Percentiles rank a stretch among this genome's conserved stretches.
Evolutionary conservation across 2,329 filamentous ascomycete genomes (phyloP).

Genomic region (Pezicula carpinea): DNA sequence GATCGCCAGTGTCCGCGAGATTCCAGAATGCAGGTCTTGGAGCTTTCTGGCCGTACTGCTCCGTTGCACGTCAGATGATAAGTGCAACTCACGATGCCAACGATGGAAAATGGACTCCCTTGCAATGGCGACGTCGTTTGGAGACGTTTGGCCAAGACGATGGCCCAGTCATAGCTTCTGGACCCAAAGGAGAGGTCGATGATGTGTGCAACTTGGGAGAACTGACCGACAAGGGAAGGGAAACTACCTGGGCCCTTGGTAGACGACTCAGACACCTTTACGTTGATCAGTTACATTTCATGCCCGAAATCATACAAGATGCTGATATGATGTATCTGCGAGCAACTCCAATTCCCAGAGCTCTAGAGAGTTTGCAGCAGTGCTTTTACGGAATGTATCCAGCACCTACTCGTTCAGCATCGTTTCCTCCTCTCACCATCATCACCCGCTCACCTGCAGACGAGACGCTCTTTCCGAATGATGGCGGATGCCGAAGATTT

Average conservation of each 20-base stretch:
- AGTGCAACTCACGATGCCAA: slow-evolving; percentile 52
- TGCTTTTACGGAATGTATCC: slow-evolving; percentile 74
- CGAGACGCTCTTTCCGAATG: slow-evolving; percentile 79
- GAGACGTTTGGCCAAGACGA: slow-evolving; percentile 75
- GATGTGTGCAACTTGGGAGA: slow-evolving; percentile 75
- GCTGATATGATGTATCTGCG: slow-evolving; percentile 66
- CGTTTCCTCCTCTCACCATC: slow-evolving; percentile 60
- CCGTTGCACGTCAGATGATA: slow-evolving; percentile 66
- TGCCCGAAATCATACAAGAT: slow-evolving; percentile 53
- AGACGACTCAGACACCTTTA: slow-evolving; percentile 66
- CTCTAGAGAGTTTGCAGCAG: slow-evolving; percentile 74
- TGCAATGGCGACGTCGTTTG: slow-evolving; percentile 65
- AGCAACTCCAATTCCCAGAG: slow-evolving; percentile 68
- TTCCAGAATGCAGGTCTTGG: slow-evolving; percentile 74
- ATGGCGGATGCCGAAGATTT: slow-evolving; percentile 68
- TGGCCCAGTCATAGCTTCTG: slow-evolving; percentile 64
- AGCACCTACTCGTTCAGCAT: slow-evolving; percentile 38
- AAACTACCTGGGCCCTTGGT: slow-evolving; percentile 67
- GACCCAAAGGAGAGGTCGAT: slow-evolving; percentile 67
- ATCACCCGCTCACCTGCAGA: slow-evolving; percentile 60
- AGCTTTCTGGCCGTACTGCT: slow-evolving; percentile 86
- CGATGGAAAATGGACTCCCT: slow-evolving; percentile 29
- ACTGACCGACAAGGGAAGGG: slow-evolving; percentile 70
- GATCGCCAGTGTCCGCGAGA: slow-evolving; percentile 80
- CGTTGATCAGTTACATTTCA: slow-evolving; percentile 68